A percentile compares a stretch with the other conserved stretches of the same genome.
Conservation (phyloP, 352 stramenopile species). For the Globisporangium okanoganense region DNA sequence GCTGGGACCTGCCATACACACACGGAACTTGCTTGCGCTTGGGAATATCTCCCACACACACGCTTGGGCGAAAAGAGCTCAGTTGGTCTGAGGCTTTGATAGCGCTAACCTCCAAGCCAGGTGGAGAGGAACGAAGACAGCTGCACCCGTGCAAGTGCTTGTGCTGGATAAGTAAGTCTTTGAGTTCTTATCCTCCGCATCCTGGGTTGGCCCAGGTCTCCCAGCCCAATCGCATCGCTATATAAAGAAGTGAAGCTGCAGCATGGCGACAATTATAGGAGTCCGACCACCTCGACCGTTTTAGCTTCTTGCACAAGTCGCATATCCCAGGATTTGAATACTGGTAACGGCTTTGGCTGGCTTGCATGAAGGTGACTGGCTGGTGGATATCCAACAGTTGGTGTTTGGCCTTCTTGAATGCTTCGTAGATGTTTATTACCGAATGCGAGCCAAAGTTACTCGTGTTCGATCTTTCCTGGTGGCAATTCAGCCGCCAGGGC, state of each 20-base stretch:
- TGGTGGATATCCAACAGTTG: not conserved
- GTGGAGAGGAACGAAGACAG: not conserved
- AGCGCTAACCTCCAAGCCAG: not conserved
- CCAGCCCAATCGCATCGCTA: not conserved
- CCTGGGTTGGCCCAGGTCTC: not conserved
- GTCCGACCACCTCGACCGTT: not conserved
- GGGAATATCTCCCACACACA: not conserved
- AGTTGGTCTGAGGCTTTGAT: not conserved
- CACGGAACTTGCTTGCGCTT: not conserved
- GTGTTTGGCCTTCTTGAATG: not conserved
- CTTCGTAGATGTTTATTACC: not conserved
- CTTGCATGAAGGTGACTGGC: not conserved
- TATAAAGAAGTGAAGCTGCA: not conserved
- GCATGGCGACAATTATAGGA: not conserved
- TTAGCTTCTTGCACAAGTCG: not conserved
- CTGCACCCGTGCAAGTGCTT: not conserved
- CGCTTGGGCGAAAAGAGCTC: no score
- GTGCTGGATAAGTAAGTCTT: not conserved
- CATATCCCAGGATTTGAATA: not conserved
- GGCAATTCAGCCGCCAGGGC: not conserved
- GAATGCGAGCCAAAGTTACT: not conserved
- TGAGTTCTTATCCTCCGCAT: not conserved
- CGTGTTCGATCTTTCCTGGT: not conserved
- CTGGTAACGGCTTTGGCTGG: not conserved
- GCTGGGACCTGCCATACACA: slow-evolving; percentile 2